A percentile compares a stretch with the other conserved stretches of the same genome.
These are phyloP conservation scores for Panicum hallii DNA, from an alignment of 202 grass and related monocot genomes.

Conservation along the genomic window DNA sequence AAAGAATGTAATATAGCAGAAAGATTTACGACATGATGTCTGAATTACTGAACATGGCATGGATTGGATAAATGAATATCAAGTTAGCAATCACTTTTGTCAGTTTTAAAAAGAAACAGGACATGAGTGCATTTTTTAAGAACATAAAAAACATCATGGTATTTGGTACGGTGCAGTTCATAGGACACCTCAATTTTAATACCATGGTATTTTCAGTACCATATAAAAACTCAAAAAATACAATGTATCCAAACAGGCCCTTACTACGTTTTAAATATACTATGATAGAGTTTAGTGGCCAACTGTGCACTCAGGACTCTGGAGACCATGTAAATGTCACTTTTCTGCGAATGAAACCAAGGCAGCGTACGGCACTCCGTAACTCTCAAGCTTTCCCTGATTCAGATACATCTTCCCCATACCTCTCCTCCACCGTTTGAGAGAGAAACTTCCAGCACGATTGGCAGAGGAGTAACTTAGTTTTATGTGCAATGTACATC, in stretches of 20 bases:
- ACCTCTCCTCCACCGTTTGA: neutral
- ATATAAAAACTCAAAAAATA: neutral
- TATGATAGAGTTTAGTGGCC: neutral
- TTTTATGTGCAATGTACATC: constrained; percentile 5
- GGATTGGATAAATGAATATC: constrained; percentile 6
- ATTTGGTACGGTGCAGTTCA: neutral
- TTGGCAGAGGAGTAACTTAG: neutral
- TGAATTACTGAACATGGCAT: constrained; percentile 10
- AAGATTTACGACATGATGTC: neutral
- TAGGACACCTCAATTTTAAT: neutral
- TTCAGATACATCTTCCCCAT: neutral
- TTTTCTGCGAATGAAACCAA: constrained; percentile 17
- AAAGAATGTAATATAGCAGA: neutral
- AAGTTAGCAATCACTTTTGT: neutral
- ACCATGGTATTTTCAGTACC: neutral
- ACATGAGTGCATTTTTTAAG: neutral
- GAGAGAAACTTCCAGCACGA: neutral
- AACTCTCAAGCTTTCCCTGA: neutral
- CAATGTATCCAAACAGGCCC: neutral
- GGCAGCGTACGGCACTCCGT: neutral
- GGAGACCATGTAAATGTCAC: neutral
- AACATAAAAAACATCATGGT: neutral
- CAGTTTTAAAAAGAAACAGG: neutral
- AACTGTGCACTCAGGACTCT: constrained; percentile 6
- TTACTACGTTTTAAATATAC: neutral